Conservation (phyloP, 1,284 basidiomycete species). For the Pterulicium gracile region DNA sequence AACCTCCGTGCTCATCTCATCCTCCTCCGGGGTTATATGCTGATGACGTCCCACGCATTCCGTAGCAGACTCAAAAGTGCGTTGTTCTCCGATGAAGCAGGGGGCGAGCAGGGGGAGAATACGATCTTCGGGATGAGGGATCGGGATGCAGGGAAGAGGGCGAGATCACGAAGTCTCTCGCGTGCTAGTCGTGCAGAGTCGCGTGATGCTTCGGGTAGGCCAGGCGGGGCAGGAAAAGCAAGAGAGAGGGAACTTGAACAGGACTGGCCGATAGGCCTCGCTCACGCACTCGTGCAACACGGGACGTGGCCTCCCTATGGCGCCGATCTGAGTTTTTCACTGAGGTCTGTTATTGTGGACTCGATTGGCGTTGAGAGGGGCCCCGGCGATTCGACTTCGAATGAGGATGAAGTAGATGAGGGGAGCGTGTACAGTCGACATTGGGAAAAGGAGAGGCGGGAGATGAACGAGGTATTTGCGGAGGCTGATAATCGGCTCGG, state of each 20-base stretch:
- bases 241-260: too few species aligned
- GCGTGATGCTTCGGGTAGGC: too few species aligned
- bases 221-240: too few species aligned
- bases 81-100: slow-evolving; percentile 57
- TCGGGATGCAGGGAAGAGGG: too few species aligned
- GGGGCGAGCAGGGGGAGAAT: slow-evolving; percentile 19
- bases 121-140: too few species aligned
- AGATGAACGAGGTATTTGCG: slow-evolving; percentile 28
- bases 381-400: not conserved
- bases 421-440: slow-evolving; percentile 11
- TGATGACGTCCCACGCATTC: slow-evolving; percentile 57
- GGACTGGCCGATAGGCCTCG: slow-evolving; percentile 65
- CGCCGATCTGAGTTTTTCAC: slow-evolving; percentile 68
- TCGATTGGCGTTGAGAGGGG: slow-evolving; percentile 36
- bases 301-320: slow-evolving; percentile 80
- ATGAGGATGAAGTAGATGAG: slow-evolving; percentile 14
- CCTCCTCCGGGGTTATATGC: slow-evolving; percentile 58
- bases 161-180: too few species aligned
- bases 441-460: slow-evolving; percentile 13
- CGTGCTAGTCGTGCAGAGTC: too few species aligned
- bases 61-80: slow-evolving; percentile 51
- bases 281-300: slow-evolving; percentile 55
- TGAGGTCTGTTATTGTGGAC: slow-evolving; percentile 73
- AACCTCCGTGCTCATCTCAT: slow-evolving; percentile 52
- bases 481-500: slow-evolving; percentile 73